These are phyloP conservation scores for Pyracantha coccinea DNA, from an alignment of 331 rosid species.

Conservation along the genomic window DNA sequence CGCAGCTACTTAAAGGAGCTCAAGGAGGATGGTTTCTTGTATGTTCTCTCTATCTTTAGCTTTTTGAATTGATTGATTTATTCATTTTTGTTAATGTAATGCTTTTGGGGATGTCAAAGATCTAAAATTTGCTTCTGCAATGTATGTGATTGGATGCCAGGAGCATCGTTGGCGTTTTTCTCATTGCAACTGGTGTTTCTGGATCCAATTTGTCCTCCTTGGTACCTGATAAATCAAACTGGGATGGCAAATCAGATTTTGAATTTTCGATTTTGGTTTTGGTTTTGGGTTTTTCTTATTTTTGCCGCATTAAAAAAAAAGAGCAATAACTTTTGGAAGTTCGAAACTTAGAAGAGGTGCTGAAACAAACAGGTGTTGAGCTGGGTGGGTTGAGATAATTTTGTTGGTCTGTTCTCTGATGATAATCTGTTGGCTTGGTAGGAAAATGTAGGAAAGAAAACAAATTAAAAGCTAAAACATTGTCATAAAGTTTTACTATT, in stretches of 20 bases:
- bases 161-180: background rate
- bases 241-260: background rate
- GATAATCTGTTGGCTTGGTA: background rate
- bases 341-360: background rate
- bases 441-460: background rate
- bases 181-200: background rate
- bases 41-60: background rate
- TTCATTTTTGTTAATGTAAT: background rate
- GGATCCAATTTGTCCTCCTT: background rate
- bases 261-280: background rate
- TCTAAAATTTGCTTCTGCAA: constrained; percentile 2
- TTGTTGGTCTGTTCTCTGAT: background rate
- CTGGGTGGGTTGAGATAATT: background rate
- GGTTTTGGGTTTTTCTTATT: background rate
- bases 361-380: background rate
- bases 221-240: background rate
- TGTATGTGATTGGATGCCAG: background rate
- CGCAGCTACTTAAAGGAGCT: constrained; percentile 51
- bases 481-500: background rate
- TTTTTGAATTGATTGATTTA: background rate
- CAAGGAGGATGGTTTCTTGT: constrained; percentile 83
- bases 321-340: background rate
- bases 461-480: background rate
- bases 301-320: background rate
- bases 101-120: background rate